Base-by-base conservation (phyloP, 768 basidiomycete genomes). In the Phanerochaete carnosa region DNA sequence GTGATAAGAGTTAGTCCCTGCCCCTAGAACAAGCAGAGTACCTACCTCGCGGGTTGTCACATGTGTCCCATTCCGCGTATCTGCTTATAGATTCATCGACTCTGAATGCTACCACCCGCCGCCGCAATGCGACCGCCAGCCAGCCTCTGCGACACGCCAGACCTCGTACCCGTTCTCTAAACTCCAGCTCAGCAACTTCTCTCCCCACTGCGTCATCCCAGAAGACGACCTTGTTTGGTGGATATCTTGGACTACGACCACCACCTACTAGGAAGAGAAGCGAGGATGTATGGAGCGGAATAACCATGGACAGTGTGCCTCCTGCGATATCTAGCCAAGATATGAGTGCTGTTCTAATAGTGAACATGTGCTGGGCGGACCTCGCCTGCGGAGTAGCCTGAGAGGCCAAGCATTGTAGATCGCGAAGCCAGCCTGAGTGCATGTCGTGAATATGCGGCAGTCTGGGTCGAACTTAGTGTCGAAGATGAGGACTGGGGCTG, bases 171-270 rank as follows among this genome's bases (percentile, higher is more conserved):
- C 81, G 79, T 74, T 94, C 94, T 67, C 90, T 81, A 69, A 96
- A 95, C 74, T 95, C 93, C 61, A 95, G 81, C 72, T 95, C 92
- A 37, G 90, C 92, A 52, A 93, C 89, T 70, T 94, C 90, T 62
- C 77, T 76, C n/a, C 84, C 84, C 3, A 83, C 74, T 2, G 80
- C 82, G 74, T 93, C 93, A 73, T 95, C 90, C 92, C 92, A 95
- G 56, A 96, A 72, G 64, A 95, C 80, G 57, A 95, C 90, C 76
- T 96, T 95, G 75, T 95, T 95, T 29, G 89, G 90, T 29, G 94
- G 90, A 74, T 94, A 95, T 11, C 89, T 82, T 30, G 94, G 94
- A 71, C 90, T 94, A 57, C 87, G 83, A 39, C 94, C 92, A 47
- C 94, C 94, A 52, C 94, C 94, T 57, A 94, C 79, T 50, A 95